Base-by-base conservation (phyloP, 345 rosid species). In the Salix exigua region DNA sequence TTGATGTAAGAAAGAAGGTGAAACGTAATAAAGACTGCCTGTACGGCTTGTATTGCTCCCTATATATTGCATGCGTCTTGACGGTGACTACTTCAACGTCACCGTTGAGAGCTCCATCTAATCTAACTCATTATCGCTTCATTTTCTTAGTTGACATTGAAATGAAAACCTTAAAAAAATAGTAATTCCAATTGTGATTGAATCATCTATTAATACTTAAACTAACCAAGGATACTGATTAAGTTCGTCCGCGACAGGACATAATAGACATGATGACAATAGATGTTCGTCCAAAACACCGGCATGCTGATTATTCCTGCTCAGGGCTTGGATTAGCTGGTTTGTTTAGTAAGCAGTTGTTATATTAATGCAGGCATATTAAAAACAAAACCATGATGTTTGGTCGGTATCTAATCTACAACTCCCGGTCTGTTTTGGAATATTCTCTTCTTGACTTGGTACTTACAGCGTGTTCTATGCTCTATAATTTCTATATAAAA, bases 351-450 rank as follows among this genome's bases (percentile, higher is more conserved):
- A 82, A 75, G 82, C 76, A 66, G 71, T 71, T 38, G 78, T 78
- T 78, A 74, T 80, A 82, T 88, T 82, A 81, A 63, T 68, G 38
- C 60, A 16, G 21, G 48, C 63, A 64, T 67, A 58, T 66, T 80
- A 76, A 44, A 82, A 74, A 75, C 74, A 79, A 82, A 84, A 81
- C 58, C 28, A 62, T 88, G 81, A 88, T 86, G 85, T 70, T 66
- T 84, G 89, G 91, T 76, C 88, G 89, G 89, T 76, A 65, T 83
- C 87, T 83, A 84, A 86, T 79, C 73, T 64, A 44, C 68, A 72
- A 80, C 78, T 75, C 74, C 51, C 67, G 12, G 9, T 37, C 21
- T 6, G 38, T 23, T 68, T 5, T 12, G 31, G 14, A 30, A 37
- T 37, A 18, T 26, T 5, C 26, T 58, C 62, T n/a, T 58, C 11